These are phyloP conservation scores for Mercurialis annua DNA, from an alignment of 345 rosid genomes.

Conservation along the genomic window DNA sequence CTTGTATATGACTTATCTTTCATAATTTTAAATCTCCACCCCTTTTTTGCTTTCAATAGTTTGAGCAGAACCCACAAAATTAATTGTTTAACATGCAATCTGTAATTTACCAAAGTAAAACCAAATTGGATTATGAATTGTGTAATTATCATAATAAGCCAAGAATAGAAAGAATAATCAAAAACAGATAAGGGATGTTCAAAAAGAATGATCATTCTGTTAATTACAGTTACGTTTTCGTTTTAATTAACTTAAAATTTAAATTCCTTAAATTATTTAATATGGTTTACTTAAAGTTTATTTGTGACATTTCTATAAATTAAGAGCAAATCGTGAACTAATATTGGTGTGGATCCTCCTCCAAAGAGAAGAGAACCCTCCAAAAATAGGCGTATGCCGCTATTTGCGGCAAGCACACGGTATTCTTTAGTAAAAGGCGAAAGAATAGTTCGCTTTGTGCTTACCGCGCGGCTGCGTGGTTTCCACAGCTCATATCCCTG, in stretches of 20 bases:
- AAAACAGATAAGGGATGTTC: not conserved
- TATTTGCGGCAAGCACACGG: not conserved
- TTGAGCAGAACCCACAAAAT: not conserved
- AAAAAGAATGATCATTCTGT: not conserved
- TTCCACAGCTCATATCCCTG: not conserved
- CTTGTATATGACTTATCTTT: conserved; percentile 5
- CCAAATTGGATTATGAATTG: too few species aligned
- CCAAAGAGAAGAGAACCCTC: not conserved
- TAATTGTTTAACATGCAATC: too few species aligned
- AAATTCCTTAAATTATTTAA: too few species aligned
- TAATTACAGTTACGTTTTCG: not conserved
- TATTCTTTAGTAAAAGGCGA: too few species aligned
- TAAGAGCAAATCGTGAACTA: not conserved
- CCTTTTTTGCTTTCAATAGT: not conserved
- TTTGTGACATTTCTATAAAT: too few species aligned
- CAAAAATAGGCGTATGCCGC: not conserved
- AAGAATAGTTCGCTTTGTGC: too few species aligned
- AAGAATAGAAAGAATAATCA: not conserved
- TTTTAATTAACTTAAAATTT: too few species aligned
- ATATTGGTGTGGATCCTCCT: not conserved
- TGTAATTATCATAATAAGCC: not conserved
- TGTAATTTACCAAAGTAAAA: not conserved
- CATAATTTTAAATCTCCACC: not conserved
- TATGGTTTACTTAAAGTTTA: too few species aligned
- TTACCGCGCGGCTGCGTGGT: not conserved